These are phyloP conservation scores for Hydnum rufescens DNA, from an alignment of 768 basidiomycete genomes.

Conservation along the genomic window DNA sequence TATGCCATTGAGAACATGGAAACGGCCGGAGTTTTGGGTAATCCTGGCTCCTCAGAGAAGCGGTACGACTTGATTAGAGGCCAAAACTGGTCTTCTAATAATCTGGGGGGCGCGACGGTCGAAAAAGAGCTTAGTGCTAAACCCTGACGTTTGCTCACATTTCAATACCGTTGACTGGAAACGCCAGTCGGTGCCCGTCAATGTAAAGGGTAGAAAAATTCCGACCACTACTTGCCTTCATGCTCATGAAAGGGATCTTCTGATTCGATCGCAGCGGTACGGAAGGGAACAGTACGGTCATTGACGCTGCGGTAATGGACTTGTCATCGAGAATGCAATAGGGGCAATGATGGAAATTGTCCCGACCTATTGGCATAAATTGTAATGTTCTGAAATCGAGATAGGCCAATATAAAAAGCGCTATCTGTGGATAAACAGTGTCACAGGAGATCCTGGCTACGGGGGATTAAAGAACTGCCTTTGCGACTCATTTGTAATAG, in stretches of 20 bases:
- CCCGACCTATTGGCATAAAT: slow-evolving; percentile 69
- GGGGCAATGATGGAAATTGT: no score
- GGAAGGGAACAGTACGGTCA: slow-evolving; percentile 65
- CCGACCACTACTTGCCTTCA: slow-evolving; percentile 41
- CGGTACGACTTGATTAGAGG: no score
- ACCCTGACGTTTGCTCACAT: no score
- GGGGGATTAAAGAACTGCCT: slow-evolving; percentile 21
- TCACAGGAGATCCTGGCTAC: background rate
- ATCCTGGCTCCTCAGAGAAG: no score
- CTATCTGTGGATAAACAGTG: slow-evolving; percentile 27
- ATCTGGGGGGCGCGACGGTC: no score
- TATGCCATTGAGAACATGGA: no score
- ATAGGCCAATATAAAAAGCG: slow-evolving; percentile 56
- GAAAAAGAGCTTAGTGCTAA: no score
- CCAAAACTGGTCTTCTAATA: no score
- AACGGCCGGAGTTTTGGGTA: no score
- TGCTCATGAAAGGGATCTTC: slow-evolving; percentile 47
- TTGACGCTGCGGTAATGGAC: slow-evolving; percentile 7
- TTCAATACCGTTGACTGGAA: no score
- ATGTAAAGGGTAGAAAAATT: background rate
- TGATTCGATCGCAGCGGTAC: slow-evolving; percentile 52
- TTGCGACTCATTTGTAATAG: slow-evolving; percentile 68
- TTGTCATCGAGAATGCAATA: no score
- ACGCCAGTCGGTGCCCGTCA: no score
- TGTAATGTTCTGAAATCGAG: slow-evolving; percentile 43